Evolutionary conservation across 2,329 filamentous ascomycete genomes (phyloP).

Genomic region (Phyllosticta citribraziliensis): DNA sequence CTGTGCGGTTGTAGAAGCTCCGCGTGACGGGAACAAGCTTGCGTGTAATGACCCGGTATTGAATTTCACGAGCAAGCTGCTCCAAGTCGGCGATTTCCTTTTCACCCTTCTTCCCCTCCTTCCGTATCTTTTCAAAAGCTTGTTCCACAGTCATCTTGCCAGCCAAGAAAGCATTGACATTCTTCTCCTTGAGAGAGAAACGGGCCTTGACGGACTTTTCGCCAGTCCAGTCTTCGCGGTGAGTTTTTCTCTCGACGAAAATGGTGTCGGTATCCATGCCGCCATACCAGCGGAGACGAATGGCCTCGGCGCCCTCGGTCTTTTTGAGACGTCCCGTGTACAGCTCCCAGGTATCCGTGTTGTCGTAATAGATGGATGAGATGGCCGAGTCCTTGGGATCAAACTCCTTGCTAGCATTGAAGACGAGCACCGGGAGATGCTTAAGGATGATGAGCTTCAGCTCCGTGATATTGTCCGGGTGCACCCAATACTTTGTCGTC

Average conservation of each 20-base stretch:
- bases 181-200: constrained; percentile 93
- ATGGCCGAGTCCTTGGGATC: constrained; percentile 85
- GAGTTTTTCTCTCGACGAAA: constrained; percentile 95
- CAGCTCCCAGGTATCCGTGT: constrained; percentile 84
- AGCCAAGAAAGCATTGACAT: constrained; percentile 81
- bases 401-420: constrained; percentile 96
- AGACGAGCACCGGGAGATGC: constrained; percentile 92
- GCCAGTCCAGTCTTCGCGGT: constrained; percentile 97
- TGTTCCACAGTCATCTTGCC: constrained; percentile 77
- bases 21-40: constrained; percentile 82
- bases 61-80: constrained; percentile 79
- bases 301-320: constrained; percentile 93
- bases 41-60: constrained; percentile 84
- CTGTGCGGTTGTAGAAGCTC: constrained; percentile 96
- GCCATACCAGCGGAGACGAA: constrained; percentile 93
- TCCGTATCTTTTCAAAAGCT: constrained; percentile 93
- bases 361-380: constrained; percentile 98
- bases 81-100: constrained; percentile 88
- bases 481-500: constrained; percentile 99
- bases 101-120: constrained; percentile 86
- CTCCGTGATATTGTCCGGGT: constrained; percentile 96
- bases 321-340: constrained; percentile 95
- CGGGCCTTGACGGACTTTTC: constrained; percentile 98
- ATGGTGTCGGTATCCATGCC: constrained; percentile 93
- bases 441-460: constrained; percentile 96